These are phyloP conservation scores for Globisporangium cederbergense DNA, from an alignment of 352 stramenopile species.

Conservation along the genomic window DNA sequence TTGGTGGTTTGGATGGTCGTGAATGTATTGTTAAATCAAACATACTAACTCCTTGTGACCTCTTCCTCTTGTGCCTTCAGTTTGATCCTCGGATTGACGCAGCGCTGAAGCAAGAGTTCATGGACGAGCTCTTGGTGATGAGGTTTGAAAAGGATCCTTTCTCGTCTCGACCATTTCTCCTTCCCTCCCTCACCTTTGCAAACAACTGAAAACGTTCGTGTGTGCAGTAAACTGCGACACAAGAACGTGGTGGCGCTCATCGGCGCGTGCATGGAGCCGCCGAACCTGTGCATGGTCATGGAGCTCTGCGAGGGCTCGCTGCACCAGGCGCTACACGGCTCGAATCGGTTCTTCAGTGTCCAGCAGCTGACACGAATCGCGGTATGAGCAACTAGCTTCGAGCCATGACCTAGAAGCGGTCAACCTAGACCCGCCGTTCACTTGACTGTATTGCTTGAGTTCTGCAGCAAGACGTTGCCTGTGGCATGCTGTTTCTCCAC, in stretches of 20 bases:
- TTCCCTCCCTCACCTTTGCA: neutral
- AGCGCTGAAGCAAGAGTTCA: constrained; percentile 87
- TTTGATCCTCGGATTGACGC: constrained; percentile 86
- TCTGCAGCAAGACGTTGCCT: constrained; percentile 67
- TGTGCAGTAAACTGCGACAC: constrained; percentile 49
- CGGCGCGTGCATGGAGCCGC: constrained; percentile 66
- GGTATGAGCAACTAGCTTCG: constrained; percentile 19
- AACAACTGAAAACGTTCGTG: constrained; percentile 3
- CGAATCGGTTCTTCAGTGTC: constrained; percentile 47
- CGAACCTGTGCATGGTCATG: constrained; percentile 82
- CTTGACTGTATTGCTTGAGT: neutral
- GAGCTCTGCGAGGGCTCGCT: constrained; percentile 72
- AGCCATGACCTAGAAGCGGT: neutral
- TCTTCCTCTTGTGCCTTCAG: constrained; percentile 24
- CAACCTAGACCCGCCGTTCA: neutral
- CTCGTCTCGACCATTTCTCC: constrained; percentile 15
- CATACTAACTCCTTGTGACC: neutral
- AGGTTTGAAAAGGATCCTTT: constrained; percentile 30
- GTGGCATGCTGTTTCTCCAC: constrained; percentile 89
- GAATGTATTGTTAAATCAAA: neutral
- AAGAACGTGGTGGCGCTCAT: constrained; percentile 76
- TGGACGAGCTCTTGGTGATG: constrained; percentile 93
- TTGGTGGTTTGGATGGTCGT: neutral
- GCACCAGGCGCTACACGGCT: constrained; percentile 54
- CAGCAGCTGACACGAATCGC: constrained; percentile 52